Evolutionary conservation across 345 rosid genomes (phyloP).

Genomic region (Lepidium africanum): DNA sequence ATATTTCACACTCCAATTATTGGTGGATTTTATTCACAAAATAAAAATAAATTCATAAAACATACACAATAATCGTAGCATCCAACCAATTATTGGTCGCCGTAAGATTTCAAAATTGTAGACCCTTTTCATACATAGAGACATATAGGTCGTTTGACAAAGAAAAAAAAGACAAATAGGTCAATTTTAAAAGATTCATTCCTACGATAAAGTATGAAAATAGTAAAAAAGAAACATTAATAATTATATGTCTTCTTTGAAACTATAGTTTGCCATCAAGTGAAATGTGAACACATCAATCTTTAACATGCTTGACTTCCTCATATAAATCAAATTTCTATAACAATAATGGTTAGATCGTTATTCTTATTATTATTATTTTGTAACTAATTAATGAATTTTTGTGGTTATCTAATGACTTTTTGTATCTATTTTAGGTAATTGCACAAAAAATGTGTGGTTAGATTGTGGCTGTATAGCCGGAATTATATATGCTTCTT

Average conservation of each 20-base stretch:
- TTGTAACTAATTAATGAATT: too few relatives aligned
- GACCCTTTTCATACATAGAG: background rate
- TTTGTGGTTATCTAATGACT: too few relatives aligned
- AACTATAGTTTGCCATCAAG: background rate
- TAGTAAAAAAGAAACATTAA: background rate
- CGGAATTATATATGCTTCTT: too few relatives aligned
- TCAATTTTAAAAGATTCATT: constrained; percentile 1
- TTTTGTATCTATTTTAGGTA: too few relatives aligned
- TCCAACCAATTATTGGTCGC: constrained; percentile 28
- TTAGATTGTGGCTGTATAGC: too few relatives aligned
- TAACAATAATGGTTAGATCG: too few relatives aligned
- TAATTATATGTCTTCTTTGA: constrained; percentile 6
- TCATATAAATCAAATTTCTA: too few relatives aligned
- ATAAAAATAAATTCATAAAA: background rate
- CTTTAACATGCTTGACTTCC: background rate
- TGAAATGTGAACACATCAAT: background rate
- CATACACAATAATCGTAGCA: constrained; percentile 21
- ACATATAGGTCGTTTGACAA: too few relatives aligned
- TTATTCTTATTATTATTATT: too few relatives aligned
- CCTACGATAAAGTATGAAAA: constrained; percentile 10
- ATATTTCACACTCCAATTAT: constrained; percentile 21
- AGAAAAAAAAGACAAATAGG: background rate
- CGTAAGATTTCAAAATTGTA: constrained; percentile 5
- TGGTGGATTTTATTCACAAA: constrained; percentile 13
- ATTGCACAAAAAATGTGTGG: too few relatives aligned